Percentiles rank a stretch among this genome's conserved stretches.
These are phyloP conservation scores for Endocladia muricata DNA, from an alignment of 31 red algal genomes.

Conservation along the genomic window DNA sequence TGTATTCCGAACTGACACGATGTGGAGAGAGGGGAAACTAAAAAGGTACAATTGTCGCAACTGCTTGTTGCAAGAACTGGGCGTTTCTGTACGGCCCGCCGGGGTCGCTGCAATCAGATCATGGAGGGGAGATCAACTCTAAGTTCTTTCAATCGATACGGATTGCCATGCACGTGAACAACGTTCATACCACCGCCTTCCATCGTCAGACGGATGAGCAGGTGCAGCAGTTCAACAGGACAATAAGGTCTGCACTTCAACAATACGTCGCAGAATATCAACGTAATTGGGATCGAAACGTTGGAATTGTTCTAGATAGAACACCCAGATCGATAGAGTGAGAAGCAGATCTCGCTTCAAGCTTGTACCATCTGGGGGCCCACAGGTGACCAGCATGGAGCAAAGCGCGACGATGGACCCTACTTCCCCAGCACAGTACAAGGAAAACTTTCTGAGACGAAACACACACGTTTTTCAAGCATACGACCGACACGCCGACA, in stretches of 20 bases:
- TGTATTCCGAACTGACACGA: background rate
- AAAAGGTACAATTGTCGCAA: background rate
- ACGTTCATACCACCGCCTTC: background rate
- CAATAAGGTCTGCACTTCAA: background rate
- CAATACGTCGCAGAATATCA: constrained; percentile 8
- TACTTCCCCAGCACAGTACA: too few species aligned
- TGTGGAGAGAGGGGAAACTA: constrained; percentile 3
- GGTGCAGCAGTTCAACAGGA: constrained; percentile 15
- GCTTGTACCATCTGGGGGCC: background rate
- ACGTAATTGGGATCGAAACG: background rate
- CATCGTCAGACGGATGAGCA: constrained; percentile 22
- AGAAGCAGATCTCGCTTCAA: constrained; percentile 11
- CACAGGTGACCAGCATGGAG: too few species aligned
- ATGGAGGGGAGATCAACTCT: constrained; percentile 9
- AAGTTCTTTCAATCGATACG: constrained; percentile 12
- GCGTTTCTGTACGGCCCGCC: constrained; percentile 8
- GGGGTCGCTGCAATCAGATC: background rate
- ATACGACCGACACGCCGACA: too few species aligned
- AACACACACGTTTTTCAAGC: too few species aligned
- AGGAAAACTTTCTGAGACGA: too few species aligned
- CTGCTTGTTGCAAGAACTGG: background rate
- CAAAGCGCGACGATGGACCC: too few species aligned
- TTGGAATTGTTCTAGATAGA: constrained; percentile 14
- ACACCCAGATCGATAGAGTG: constrained; percentile 13
- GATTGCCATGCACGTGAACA: background rate